Evolutionary conservation across 2,329 filamentous ascomycete species (phyloP), one percentile per base, ranked within the genome.

Genomic region (Aspergillus quadrilineatus): DNA sequence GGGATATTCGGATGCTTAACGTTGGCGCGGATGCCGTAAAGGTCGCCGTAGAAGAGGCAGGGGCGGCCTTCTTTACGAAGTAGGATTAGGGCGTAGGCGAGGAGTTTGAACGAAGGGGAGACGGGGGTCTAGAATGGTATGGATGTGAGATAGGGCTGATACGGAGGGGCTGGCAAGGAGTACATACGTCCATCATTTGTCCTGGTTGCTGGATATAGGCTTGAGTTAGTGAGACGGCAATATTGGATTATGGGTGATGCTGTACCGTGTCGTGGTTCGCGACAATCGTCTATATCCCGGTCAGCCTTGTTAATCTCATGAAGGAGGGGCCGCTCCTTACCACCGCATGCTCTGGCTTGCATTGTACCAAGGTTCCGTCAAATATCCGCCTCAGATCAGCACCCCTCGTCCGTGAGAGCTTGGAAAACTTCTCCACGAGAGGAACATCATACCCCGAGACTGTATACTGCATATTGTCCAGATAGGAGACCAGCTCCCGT

Each of bases 11-110:
- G 75, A n/a, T 78, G 75, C 28, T 80, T 75, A 47, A 73, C 67
- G 46, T 70, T 73, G n/a, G 42, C 7, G 28, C 77, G 74, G 48
- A 85, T 84, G 22, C 87, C 86, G 69, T 87, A 89, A 0, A 89
- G 69, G 65, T 90, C 87, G 26, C 87, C 86, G 67, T 86, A 90
- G 69, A 90, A 90, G 36, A 89, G 75, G 63, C 85, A 89, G 0
- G 87, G 87, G 29, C 84, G 80, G 14, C 86, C 86, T 34, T 82
- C 76, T 49, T 79, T 72, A 10, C 85, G 81, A 28, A 91, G 82
- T 1, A 92, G 81, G 54, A 90, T 89, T 44, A 91, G 79, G 0
- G 86, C 77, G 69, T 91, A 90, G 10, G 87, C 89, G 14, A 90
- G 77, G 0, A 86, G 82, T 70, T 89, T 89, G 76, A 91, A 89